phyloP scores from a whole-genome alignment of 179 eudicot genomes.

The Actinidia arguta region DNA sequence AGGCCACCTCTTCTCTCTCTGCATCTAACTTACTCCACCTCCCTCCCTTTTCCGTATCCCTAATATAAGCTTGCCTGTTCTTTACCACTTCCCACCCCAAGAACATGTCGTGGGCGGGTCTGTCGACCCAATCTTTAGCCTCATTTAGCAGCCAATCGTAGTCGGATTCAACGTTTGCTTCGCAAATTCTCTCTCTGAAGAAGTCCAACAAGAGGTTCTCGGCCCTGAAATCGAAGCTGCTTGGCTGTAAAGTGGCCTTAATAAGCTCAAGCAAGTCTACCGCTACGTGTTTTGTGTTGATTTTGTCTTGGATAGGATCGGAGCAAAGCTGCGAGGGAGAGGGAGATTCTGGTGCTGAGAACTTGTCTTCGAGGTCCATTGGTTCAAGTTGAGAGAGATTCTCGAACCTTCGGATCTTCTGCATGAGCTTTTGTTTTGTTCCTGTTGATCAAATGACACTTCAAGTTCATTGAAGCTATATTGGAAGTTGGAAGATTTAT shows the following conservation, averaged over 20 bases:
- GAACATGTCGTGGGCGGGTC: constrained; percentile 31
- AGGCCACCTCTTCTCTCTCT: constrained; percentile 53
- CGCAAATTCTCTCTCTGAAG: constrained; percentile 46
- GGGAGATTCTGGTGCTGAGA: constrained; percentile 30
- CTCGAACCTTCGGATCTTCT: constrained; percentile 59
- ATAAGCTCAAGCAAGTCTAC: constrained; percentile 32
- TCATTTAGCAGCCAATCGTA: constrained; percentile 35
- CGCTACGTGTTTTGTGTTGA: constrained; percentile 28
- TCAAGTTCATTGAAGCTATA: too few species aligned
- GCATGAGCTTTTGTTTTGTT: constrained; percentile 56
- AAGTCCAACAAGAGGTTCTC: constrained; percentile 54
- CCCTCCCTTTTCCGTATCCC: constrained; percentile 65
- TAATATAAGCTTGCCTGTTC: constrained; percentile 54
- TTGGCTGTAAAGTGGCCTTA: constrained; percentile 35
- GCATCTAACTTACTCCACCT: constrained; percentile 55
- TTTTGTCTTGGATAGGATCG: constrained; percentile 22
- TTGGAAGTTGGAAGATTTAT: too few species aligned
- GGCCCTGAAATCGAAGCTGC: constrained; percentile 23
- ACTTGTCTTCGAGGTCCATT: constrained; percentile 54
- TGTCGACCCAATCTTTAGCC: constrained; percentile 70
- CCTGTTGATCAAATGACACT: constrained; percentile 46
- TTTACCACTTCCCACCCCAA: constrained; percentile 65
- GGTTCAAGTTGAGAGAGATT: constrained; percentile 58
- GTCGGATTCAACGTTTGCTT: constrained; percentile 18
- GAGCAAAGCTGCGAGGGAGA: constrained; percentile 35